phyloP scores from a whole-genome alignment of 1,139 yeast genomes.

The Candida tetrigidarum region DNA sequence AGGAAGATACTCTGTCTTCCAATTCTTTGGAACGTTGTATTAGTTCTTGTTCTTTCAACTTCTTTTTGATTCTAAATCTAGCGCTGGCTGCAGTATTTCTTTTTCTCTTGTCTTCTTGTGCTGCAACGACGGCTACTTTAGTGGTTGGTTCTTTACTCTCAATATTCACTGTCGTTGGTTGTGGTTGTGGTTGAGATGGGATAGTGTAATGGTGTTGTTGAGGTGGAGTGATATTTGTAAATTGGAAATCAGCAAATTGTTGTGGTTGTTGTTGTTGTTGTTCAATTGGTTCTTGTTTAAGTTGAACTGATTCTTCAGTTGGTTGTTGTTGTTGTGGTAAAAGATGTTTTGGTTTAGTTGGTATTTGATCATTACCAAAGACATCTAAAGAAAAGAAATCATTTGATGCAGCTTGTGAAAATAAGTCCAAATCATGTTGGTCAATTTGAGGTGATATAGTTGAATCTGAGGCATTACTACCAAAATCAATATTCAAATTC shows the following conservation, averaged over 20 bases:
- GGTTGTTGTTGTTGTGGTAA: slow-evolving; percentile 4
- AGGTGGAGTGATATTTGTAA: slow-evolving; percentile 5
- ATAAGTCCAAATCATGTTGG: slow-evolving; percentile 45
- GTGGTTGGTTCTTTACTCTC: neutral
- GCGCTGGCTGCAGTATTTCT: slow-evolving; percentile 69
- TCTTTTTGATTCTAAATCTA: slow-evolving; percentile 63
- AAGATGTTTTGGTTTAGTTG: slow-evolving; percentile 18
- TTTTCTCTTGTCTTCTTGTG: slow-evolving; percentile 49
- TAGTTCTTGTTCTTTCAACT: slow-evolving; percentile 62
- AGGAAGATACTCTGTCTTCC: slow-evolving; percentile 39
- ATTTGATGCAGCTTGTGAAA: slow-evolving; percentile 35
- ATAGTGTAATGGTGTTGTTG: slow-evolving; percentile 1
- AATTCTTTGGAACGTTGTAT: slow-evolving; percentile 51
- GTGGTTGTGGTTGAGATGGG: slow-evolving; percentile 1
- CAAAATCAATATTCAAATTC: slow-evolving; percentile 42
- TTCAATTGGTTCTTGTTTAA: slow-evolving; percentile 12
- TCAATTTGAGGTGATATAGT: slow-evolving; percentile 29
- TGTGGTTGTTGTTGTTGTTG: too few relatives aligned
- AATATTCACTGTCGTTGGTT: neutral
- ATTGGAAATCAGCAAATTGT: slow-evolving; percentile 1
- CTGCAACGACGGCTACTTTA: slow-evolving; percentile 15
- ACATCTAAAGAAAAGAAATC: slow-evolving; percentile 55
- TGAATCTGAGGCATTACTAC: slow-evolving; percentile 17
- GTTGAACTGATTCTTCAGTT: neutral
- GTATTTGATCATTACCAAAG: slow-evolving; percentile 31